Percentiles rank a stretch among this genome's conserved stretches.
These are phyloP conservation scores for Lactuca sativa DNA, from an alignment of 129 eudicot genomes.

Conservation along the genomic window DNA sequence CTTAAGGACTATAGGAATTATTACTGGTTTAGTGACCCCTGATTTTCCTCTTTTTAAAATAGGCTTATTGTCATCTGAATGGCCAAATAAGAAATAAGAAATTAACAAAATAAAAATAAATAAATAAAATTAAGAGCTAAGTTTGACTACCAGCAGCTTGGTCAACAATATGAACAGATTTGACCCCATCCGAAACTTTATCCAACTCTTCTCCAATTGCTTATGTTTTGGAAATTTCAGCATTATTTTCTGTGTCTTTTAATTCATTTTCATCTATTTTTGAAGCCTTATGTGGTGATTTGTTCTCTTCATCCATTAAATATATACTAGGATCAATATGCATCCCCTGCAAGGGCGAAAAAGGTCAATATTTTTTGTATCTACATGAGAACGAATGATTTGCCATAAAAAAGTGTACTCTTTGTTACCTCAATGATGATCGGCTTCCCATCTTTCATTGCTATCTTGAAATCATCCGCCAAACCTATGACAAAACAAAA, in stretches of 20 bases:
- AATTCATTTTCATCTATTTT: conserved; percentile 34
- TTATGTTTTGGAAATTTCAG: conserved; percentile 35
- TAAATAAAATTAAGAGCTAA: conserved; percentile 28
- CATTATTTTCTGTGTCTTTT: conserved; percentile 29
- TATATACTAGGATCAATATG: conserved; percentile 98
- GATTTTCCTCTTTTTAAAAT: conserved; percentile 55
- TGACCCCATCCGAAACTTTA: conserved; percentile 42
- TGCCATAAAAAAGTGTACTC: no score
- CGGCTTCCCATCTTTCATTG: conserved; percentile 99
- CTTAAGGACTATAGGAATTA: conserved; percentile 85
- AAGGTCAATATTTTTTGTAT: background rate
- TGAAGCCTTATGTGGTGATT: conserved; percentile 41
- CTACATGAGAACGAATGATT: background rate
- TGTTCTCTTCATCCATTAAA: conserved; percentile 91
- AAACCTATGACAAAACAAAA: conserved; percentile 50
- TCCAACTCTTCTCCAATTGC: conserved; percentile 32
- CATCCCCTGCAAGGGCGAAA: conserved; percentile 63
- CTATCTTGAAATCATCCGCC: conserved; percentile 99
- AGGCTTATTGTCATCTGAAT: conserved; percentile 51
- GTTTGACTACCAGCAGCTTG: conserved; percentile 43
- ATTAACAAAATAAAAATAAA: no score
- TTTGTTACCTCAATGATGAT: conserved; percentile 82
- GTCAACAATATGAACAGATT: conserved; percentile 44
- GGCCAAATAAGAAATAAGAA: conserved; percentile 15
- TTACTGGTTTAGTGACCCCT: conserved; percentile 76